Base-by-base conservation (phyloP, 176 grass and related monocot genomes). In the Dactylis glomerata region DNA sequence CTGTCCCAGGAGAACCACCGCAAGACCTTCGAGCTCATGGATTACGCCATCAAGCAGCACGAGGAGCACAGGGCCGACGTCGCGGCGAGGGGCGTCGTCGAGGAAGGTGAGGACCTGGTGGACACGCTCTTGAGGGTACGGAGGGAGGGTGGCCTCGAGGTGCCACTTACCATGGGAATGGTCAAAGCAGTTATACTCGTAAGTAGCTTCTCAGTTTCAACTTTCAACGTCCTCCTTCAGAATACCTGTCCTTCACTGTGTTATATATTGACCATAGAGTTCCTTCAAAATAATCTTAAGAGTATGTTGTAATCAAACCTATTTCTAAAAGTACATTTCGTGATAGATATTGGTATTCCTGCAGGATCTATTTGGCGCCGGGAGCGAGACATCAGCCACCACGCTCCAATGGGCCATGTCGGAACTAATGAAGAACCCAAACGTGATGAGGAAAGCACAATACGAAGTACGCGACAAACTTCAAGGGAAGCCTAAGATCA, bases 131-230 rank as follows among this genome's bases (percentile, higher is more conserved):
- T 88, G 20, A 84, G 73, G 81, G 31, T 83, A 19, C 86, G 61
- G 40, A 78, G 42, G 34, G 85, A 74, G 41, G 85, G 69, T 5
- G 71, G 47, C 36, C 71, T 82, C 26, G 86, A 82, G 9, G 26
- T 76, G 34, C 86, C 86, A 37, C 79, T 87, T 36, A 87, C 86
- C 59, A 87, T 82, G 79, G 86, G 71, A 55, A 42, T 40, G 23
- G 54, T 88, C 55, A 88, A 84, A 12, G 58, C 55, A 6, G 23
- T 83, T 20, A 83, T 88, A 44, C 55, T 80, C 1, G 85, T 87
- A 87, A 75, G 78, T 63, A 85, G 55, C 55, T 46, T 84, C 80
- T 32, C 65, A 80, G 36, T 89, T 23, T 46, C 41, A 75, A 28
- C 68, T 2, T 22, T n/a, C n/a, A n/a, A n/a, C n/a, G n/a, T 27